A percentile compares a stretch with the other conserved stretches of the same genome.
Evolutionary conservation across 139 green algal species (phyloP).

Genomic region (Raphidocelis subcapitata): DNA sequence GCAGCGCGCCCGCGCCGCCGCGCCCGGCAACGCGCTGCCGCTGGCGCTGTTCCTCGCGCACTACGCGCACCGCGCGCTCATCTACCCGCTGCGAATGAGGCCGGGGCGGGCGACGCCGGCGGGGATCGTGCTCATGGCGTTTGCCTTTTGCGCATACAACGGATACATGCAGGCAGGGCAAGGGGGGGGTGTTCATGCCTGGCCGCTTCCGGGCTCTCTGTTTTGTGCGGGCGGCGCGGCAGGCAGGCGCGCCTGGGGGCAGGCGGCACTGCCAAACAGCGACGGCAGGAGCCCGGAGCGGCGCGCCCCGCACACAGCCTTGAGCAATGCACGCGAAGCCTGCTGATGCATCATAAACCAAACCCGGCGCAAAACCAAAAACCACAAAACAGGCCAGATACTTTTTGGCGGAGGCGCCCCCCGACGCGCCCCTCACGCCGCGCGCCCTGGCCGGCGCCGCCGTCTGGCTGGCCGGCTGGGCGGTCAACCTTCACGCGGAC

Average conservation of each 20-base stretch:
- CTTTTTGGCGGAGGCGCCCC: conserved; percentile 27
- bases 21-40: conserved; percentile 14
- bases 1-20: background rate
- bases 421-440: background rate
- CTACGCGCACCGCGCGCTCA: conserved; percentile 50
- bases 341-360: background rate
- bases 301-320: background rate
- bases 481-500: conserved; percentile 63
- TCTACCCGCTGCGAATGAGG: conserved; percentile 56
- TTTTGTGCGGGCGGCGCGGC: background rate
- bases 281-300: background rate
- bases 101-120: conserved; percentile 59
- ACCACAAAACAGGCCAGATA: conserved; percentile 33
- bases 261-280: too few species aligned
- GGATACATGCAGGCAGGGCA: conserved; percentile 63
- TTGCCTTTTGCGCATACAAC: conserved; percentile 71
- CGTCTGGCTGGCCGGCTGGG: conserved; percentile 54
- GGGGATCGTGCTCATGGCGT: conserved; percentile 54
- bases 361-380: background rate
- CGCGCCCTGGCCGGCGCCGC: conserved; percentile 25
- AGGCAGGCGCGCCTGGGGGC: too few species aligned
- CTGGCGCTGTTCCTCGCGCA: conserved; percentile 41
- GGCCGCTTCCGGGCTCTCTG: background rate
- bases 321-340: background rate
- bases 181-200: background rate